phyloP scores from a whole-genome alignment of 371 early-diverging fungal genomes.

The Basidiobolus meristosporus region DNA sequence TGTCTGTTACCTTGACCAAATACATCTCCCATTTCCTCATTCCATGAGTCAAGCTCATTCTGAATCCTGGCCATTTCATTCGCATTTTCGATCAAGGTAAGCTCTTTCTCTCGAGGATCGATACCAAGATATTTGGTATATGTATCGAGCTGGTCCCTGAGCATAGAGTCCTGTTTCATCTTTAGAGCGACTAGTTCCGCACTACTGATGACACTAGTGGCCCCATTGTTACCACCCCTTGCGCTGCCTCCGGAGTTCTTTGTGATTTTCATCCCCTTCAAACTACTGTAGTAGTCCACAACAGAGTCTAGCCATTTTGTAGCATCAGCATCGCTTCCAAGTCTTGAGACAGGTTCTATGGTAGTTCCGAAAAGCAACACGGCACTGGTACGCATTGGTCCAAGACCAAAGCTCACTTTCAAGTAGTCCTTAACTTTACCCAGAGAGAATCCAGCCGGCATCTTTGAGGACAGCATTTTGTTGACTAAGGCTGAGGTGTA shows the following conservation, averaged over 20 bases:
- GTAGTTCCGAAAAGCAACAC: slow-evolving; percentile 63
- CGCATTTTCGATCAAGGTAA: slow-evolving; percentile 51
- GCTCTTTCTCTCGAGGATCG: slow-evolving; percentile 14
- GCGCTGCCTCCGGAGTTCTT: slow-evolving; percentile 27
- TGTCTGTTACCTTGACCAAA: slow-evolving; percentile 29
- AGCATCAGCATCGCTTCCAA: slow-evolving; percentile 64
- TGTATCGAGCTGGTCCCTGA: slow-evolving; percentile 72
- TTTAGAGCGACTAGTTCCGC: slow-evolving; percentile 74
- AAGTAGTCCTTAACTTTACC: slow-evolving; percentile 59
- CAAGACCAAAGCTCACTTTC: slow-evolving; percentile 57
- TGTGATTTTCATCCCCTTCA: slow-evolving; percentile 51
- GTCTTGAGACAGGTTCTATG: slow-evolving; percentile 68
- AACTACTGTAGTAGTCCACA: slow-evolving; percentile 62
- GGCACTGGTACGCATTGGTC: slow-evolving; percentile 63
- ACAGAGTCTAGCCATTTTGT: slow-evolving; percentile 70
- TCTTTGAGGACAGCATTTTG: slow-evolving; percentile 71
- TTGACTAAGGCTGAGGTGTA: slow-evolving; percentile 54
- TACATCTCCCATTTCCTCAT: slow-evolving; percentile 71
- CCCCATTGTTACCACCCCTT: slow-evolving; percentile 25
- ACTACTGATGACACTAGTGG: slow-evolving; percentile 57
- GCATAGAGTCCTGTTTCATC: slow-evolving; percentile 58
- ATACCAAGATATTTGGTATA: slow-evolving; percentile 74
- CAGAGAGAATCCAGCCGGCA: slow-evolving; percentile 85
- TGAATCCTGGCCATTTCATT: slow-evolving; percentile 55
- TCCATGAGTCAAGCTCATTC: slow-evolving; percentile 71